Evolutionary conservation across 1,284 basidiomycete species (phyloP), one percentile per base, ranked within the genome.

Genomic region (Cronartium ribicola): DNA sequence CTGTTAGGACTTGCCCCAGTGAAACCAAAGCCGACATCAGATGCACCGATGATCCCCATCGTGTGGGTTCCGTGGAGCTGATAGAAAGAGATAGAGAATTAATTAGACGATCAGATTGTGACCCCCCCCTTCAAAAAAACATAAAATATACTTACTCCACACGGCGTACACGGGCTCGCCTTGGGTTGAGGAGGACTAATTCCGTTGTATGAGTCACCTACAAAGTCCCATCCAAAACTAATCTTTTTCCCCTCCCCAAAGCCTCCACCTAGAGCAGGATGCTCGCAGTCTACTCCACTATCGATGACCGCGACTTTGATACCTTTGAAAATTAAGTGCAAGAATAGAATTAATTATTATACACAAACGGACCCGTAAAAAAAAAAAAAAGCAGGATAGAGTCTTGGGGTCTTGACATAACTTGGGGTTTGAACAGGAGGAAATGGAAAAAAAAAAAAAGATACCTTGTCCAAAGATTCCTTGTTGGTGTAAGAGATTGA

Each of bases 231-330:
- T 0, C 87, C 87, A 39, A 86, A 86, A 60, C 85, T 83, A 75
- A 88, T 82, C 79, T 88, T 88, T 80, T 85, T 83, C n/a, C 86
- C 86, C 2, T 84, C 81, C 5, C 88, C 88, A 76, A 88, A 85
- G 44, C 84, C 87, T 8, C 85, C 87, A 55, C 87, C 89, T 67
- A 90, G 86, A 17, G 83, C 81, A 11, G 87, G 87, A 77, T 88
- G 86, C 1, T 84, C 87, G 79, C 86, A 88, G 78, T 88, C 87
- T 75, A 85, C 81, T 43, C 81, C 81, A 22, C 62, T 65, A 77
- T 85, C 83, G 62, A 85, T 39, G 29, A 73, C 61, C 40, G 71
- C 71, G 11, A 73, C 44, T 41, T 66, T 73, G 3, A 73, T 43
- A n/a, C 69, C 69, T 44, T 71, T n/a, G n/a, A n/a, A n/a, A n/a